Evolutionary conservation across 176 grass and related monocot species (phyloP).

Genomic region (maize (Zea mays)): Zm-B73-REFERENCE-NAM-5.0 NC_050105.1:137285501-137286000

Average conservation of each 20-base stretch:
- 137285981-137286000: too few species aligned
- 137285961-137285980: too few species aligned
- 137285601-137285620: too few species aligned
- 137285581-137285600: too few species aligned
- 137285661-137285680: neutral
- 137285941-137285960: neutral
- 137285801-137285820: neutral
- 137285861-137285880: neutral
- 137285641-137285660: neutral
- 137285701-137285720: too few species aligned
- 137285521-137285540: neutral
- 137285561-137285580: conserved; percentile 4
- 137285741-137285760: too few species aligned
- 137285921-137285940: neutral
- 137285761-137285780: too few species aligned
- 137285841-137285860: neutral
- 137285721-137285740: too few species aligned
- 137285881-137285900: neutral
- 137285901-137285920: too few species aligned
- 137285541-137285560: neutral
- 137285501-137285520: conserved; percentile 65
- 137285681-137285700: neutral
- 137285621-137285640: neutral
- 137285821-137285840: neutral
- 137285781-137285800: neutral